A percentile compares a stretch with the other conserved stretches of the same genome.
These are phyloP conservation scores for Alternaria sp. DNA, from an alignment of 2,329 filamentous ascomycete species.

Conservation along the genomic window DNA sequence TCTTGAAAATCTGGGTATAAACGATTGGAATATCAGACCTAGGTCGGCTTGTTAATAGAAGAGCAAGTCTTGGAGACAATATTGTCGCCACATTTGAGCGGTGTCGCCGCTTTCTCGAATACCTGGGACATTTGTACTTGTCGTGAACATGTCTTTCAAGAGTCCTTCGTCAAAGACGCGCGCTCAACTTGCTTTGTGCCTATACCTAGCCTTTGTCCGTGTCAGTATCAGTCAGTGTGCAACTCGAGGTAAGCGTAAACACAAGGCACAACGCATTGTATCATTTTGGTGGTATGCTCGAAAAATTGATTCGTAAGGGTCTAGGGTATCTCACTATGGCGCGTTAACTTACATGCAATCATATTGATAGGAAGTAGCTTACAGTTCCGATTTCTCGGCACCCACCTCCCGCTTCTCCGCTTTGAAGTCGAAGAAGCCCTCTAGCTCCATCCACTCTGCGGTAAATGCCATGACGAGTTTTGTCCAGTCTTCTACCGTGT, in stretches of 20 bases:
- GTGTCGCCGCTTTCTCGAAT: background rate
- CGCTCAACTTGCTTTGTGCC: background rate
- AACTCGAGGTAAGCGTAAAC: background rate
- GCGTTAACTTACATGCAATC: slow-evolving; percentile 29
- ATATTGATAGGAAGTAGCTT: slow-evolving; percentile 34
- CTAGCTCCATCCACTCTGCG: slow-evolving; percentile 87
- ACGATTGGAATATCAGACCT: background rate
- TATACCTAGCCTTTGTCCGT: slow-evolving; percentile 12
- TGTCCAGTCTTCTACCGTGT: slow-evolving; percentile 88
- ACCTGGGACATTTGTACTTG: background rate
- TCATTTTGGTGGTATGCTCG: background rate
- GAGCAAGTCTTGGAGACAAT: background rate
- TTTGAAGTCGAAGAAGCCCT: slow-evolving; percentile 45
- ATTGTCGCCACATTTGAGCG: background rate
- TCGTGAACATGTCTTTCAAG: slow-evolving; percentile 1
- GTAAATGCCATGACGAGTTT: slow-evolving; percentile 83
- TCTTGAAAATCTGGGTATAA: background rate
- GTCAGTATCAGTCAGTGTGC: background rate
- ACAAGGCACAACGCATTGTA: background rate
- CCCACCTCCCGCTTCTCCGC: slow-evolving; percentile 23
- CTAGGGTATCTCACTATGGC: slow-evolving; percentile 44
- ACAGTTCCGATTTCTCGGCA: slow-evolving; percentile 47
- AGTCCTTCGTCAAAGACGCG: slow-evolving; percentile 2
- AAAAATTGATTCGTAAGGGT: slow-evolving; percentile 13
- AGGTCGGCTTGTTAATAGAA: background rate